Conservation (phyloP, 495 filamentous ascomycete species). For the Symbiotaphrina buchneri region DNA sequence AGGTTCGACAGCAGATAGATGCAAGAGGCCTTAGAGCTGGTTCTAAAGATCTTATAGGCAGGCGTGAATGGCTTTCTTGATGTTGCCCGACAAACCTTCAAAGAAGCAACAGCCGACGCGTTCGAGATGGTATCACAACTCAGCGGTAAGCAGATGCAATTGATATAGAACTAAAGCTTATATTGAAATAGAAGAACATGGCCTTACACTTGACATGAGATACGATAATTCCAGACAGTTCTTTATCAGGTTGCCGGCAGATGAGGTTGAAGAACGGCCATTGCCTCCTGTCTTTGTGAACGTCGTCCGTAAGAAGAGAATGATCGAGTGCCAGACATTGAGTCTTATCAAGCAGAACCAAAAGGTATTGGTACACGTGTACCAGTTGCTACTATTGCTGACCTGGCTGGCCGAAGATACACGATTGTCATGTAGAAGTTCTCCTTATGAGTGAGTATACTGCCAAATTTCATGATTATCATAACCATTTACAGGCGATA, state of each 20-base stretch:
- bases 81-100: constrained; percentile 68
- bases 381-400: constrained; percentile 14
- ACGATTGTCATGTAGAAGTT: constrained; percentile 62
- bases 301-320: constrained; percentile 41
- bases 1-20: constrained; percentile 29
- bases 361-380: constrained; percentile 6
- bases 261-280: constrained; percentile 34
- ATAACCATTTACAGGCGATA: constrained; percentile 17
- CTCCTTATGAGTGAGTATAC: constrained; percentile 37
- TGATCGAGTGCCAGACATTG: constrained; percentile 69
- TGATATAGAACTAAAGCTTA: constrained; percentile 8
- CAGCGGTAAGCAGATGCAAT: constrained; percentile 18
- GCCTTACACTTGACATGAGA: constrained; percentile 38
- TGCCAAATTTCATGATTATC: background rate
- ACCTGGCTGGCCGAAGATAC: constrained; percentile 22
- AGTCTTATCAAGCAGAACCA: constrained; percentile 45
- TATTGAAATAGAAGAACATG: constrained; percentile 24
- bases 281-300: constrained; percentile 65
- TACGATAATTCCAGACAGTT: constrained; percentile 62
- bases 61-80: constrained; percentile 73
- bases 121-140: constrained; percentile 44
- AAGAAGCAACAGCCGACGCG: constrained; percentile 60
- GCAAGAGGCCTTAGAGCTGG: background rate
- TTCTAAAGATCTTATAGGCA: constrained; percentile 10
- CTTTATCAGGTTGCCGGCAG: constrained; percentile 44